Evolutionary conservation across 371 early-diverging fungal genomes (phyloP).

Genomic region (Mortierella sp.): DNA sequence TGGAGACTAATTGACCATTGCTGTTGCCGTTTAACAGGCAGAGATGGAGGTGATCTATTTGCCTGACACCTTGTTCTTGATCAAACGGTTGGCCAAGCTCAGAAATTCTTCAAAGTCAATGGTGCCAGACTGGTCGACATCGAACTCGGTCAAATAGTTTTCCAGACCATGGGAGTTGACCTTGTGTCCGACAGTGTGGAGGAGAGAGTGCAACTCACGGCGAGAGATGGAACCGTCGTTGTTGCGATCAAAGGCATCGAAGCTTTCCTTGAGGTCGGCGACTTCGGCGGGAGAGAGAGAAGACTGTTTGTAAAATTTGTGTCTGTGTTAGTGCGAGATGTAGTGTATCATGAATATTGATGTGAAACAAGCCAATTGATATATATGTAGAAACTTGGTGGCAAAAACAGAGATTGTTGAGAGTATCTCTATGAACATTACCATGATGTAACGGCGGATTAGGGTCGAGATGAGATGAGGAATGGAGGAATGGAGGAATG

Average conservation of each 20-base stretch:
- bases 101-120: constrained; percentile 45
- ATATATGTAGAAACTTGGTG: too few species aligned
- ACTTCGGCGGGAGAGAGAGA: constrained; percentile 33
- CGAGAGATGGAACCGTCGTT: constrained; percentile 66
- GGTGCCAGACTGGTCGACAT: constrained; percentile 24
- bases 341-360: neutral
- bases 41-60: neutral
- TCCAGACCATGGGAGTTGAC: constrained; percentile 19
- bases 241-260: constrained; percentile 70
- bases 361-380: neutral
- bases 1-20: neutral
- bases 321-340: too few species aligned
- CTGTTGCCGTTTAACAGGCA: too few species aligned
- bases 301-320: too few species aligned
- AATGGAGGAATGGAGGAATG: neutral
- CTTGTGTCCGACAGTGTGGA: constrained; percentile 50
- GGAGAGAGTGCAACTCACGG: constrained; percentile 59
- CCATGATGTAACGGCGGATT: neutral
- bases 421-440: neutral
- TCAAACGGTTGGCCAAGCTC: constrained; percentile 11
- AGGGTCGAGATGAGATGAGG: neutral
- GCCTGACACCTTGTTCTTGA: constrained; percentile 28
- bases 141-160: constrained; percentile 15
- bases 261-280: constrained; percentile 62
- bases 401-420: too few species aligned